These are phyloP conservation scores for Colletotrichum falcatum DNA, from an alignment of 2,329 filamentous ascomycete genomes.

Conservation along the genomic window DNA sequence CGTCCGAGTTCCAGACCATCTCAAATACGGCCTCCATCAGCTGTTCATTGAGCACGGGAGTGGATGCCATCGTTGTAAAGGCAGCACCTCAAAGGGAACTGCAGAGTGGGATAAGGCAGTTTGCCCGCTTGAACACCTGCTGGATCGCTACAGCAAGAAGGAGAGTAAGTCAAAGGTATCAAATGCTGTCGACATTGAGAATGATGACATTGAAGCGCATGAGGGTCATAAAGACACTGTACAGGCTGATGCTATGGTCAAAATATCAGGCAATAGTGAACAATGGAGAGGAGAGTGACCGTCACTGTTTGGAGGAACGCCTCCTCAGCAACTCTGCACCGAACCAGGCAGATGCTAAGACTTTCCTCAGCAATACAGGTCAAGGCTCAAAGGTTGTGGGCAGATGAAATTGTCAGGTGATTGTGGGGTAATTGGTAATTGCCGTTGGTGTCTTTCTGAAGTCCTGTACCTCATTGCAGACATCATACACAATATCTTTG, in stretches of 20 bases:
- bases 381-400: not conserved
- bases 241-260: not conserved
- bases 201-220: conserved; percentile 9
- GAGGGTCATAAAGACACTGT: conserved; percentile 1
- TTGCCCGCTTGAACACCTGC: conserved; percentile 57
- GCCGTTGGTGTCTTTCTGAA: too few relatives aligned
- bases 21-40: conserved; percentile 68
- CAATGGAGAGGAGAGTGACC: not conserved
- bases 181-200: conserved; percentile 37
- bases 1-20: conserved; percentile 60
- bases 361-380: not conserved
- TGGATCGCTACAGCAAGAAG: conserved; percentile 46
- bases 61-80: conserved; percentile 59
- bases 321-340: not conserved
- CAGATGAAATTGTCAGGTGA: too few relatives aligned
- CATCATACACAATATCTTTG: not conserved
- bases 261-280: not conserved
- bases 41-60: conserved; percentile 67
- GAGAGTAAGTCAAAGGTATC: conserved; percentile 45
- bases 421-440: too few relatives aligned
- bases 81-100: conserved; percentile 67
- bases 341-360: not conserved
- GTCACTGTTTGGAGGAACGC: not conserved
- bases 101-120: conserved; percentile 69
- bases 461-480: too few relatives aligned